Conservation (phyloP, 352 stramenopile species). For the Pythium aphanidermatum region DNA sequence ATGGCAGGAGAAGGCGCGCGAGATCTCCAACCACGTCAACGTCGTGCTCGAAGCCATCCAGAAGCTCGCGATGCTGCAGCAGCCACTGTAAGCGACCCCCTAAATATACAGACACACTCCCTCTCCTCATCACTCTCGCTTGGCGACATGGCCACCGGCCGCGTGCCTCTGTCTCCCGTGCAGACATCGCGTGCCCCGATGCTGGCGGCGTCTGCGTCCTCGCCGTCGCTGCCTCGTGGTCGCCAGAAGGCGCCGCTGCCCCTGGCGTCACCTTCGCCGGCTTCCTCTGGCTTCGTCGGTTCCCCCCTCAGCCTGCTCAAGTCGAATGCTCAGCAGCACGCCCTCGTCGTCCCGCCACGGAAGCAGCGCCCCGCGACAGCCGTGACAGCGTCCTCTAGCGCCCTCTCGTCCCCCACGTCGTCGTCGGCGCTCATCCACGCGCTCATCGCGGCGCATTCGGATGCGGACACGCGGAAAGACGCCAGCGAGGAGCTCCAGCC, state of each 20-base stretch:
- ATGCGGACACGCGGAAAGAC: no score
- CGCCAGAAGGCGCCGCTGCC: conserved; percentile 14
- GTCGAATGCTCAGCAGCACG: not conserved
- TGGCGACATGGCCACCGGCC: not conserved
- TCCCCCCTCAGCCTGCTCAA: conserved; percentile 18
- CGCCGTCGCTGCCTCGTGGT: not conserved
- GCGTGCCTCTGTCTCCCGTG: conserved; percentile 9
- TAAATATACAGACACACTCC: conserved; percentile 10
- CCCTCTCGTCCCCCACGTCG: conserved; percentile 12
- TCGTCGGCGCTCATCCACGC: conserved; percentile 30
- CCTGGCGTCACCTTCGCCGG: conserved; percentile 4
- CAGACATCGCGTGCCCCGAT: conserved; percentile 15
- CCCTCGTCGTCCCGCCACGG: conserved; percentile 2
- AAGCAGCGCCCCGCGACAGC: conserved; percentile 35
- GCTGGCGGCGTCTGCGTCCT: conserved; percentile 13
- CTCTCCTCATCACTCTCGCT: conserved; percentile 2
- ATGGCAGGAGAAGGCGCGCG: conserved; percentile 64
- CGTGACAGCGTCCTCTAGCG: not conserved
- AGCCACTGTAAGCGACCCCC: conserved; percentile 8
- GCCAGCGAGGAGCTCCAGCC: not conserved
- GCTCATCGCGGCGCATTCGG: conserved; percentile 18
- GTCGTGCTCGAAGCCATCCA: conserved; percentile 71
- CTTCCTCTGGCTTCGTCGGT: not conserved
- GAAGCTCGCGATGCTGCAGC: conserved; percentile 61
- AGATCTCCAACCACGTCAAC: conserved; percentile 70